These are phyloP conservation scores for Heritiera littoralis DNA, from an alignment of 345 rosid species.

Conservation along the genomic window DNA sequence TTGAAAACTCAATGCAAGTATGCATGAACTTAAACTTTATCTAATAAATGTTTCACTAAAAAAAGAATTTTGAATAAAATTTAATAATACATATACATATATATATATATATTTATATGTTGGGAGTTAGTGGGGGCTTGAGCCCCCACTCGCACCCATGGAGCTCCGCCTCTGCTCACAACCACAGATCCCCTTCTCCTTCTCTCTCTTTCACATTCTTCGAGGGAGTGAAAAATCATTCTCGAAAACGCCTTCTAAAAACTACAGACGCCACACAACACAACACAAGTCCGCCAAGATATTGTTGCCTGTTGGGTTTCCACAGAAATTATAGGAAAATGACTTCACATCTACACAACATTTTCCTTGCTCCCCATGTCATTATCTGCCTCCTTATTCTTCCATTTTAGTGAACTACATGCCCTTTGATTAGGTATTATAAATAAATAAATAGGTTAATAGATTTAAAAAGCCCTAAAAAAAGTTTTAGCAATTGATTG, in stretches of 20 bases:
- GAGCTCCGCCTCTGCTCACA: no score
- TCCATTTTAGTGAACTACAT: neutral
- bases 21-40: no score
- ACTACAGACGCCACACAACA: neutral
- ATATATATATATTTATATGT: no score
- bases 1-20: no score
- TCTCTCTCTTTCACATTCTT: neutral
- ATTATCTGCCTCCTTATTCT: neutral
- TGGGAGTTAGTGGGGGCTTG: no score
- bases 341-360: conserved; percentile 2
- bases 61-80: no score
- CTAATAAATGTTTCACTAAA: no score
- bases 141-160: no score
- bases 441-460: no score
- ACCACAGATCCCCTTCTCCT: neutral
- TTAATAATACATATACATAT: no score
- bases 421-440: neutral
- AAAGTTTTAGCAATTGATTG: no score
- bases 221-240: neutral
- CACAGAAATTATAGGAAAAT: neutral
- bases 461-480: no score
- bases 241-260: neutral
- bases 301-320: neutral
- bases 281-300: neutral
- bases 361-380: neutral